A percentile compares a stretch with the other conserved stretches of the same genome.
Conservation (phyloP, 345 rosid genomes). For the Salix purpurea region DNA sequence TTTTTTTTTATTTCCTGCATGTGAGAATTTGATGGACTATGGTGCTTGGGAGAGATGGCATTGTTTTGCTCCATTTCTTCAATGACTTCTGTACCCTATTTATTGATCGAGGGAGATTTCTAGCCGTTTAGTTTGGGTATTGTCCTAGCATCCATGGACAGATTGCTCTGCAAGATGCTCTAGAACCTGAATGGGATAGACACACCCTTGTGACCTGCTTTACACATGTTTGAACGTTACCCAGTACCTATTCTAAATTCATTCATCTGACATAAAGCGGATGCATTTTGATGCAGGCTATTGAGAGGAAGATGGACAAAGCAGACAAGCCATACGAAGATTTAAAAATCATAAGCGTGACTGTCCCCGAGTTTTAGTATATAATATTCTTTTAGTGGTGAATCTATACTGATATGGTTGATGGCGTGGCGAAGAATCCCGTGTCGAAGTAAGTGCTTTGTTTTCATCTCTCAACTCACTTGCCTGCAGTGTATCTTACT, state of each 20-base stretch:
- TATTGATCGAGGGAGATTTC: neutral
- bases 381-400: neutral
- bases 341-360: slow-evolving; percentile 78
- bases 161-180: neutral
- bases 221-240: neutral
- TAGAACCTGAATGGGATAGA: neutral
- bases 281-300: slow-evolving; percentile 41
- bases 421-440: neutral
- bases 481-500: neutral
- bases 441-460: slow-evolving; percentile 1
- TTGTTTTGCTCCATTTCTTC: neutral
- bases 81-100: neutral
- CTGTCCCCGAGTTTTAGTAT: slow-evolving; percentile 67
- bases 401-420: neutral
- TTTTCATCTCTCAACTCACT: neutral
- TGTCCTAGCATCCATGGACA: neutral
- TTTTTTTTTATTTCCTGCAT: neutral
- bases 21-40: neutral
- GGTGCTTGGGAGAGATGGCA: neutral
- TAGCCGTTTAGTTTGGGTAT: neutral
- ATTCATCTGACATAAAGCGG: neutral
- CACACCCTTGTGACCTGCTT: neutral
- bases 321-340: slow-evolving; percentile 84
- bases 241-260: neutral
- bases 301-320: slow-evolving; percentile 93